Percentiles rank a stretch among this genome's conserved stretches.
phyloP scores from a whole-genome alignment of 2,329 filamentous ascomycete species.

The Sarocladium kiliense region DNA sequence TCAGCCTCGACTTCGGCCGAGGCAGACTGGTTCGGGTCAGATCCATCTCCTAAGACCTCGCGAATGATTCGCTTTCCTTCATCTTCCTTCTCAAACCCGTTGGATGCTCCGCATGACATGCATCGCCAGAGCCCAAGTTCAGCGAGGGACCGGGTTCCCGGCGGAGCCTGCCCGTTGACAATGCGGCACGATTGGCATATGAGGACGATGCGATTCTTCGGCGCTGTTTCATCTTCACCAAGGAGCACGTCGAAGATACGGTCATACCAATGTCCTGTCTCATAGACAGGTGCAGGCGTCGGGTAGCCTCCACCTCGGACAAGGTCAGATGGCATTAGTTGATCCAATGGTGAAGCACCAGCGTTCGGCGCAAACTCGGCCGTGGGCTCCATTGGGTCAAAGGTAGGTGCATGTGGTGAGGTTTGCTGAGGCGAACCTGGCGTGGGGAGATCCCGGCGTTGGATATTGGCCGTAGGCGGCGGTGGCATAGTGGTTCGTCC shows the following conservation, averaged over 20 bases:
- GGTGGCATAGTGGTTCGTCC: slow-evolving; percentile 46
- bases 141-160: slow-evolving; percentile 69
- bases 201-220: slow-evolving; percentile 84
- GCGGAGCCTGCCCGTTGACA: slow-evolving; percentile 93
- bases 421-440: slow-evolving; percentile 24
- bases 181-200: slow-evolving; percentile 79
- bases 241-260: slow-evolving; percentile 85
- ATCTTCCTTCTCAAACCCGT: slow-evolving; percentile 74
- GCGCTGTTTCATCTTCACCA: slow-evolving; percentile 88
- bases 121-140: slow-evolving; percentile 88
- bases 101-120: slow-evolving; percentile 74
- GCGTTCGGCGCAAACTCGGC: slow-evolving; percentile 75
- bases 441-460: slow-evolving; percentile 28
- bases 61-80: slow-evolving; percentile 69
- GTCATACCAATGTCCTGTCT: slow-evolving; percentile 78
- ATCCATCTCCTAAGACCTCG: slow-evolving; percentile 45
- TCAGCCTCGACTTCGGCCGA: background rate
- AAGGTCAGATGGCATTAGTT: slow-evolving; percentile 13
- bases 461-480: slow-evolving; percentile 61
- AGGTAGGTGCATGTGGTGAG: slow-evolving; percentile 15
- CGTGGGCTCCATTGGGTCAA: slow-evolving; percentile 30
- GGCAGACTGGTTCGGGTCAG: background rate
- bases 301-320: background rate
- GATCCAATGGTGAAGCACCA: slow-evolving; percentile 15
- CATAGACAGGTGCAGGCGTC: slow-evolving; percentile 21